These are phyloP conservation scores for Carex parvula DNA, from an alignment of 176 grass and related monocot genomes.

Conservation along the genomic window DNA sequence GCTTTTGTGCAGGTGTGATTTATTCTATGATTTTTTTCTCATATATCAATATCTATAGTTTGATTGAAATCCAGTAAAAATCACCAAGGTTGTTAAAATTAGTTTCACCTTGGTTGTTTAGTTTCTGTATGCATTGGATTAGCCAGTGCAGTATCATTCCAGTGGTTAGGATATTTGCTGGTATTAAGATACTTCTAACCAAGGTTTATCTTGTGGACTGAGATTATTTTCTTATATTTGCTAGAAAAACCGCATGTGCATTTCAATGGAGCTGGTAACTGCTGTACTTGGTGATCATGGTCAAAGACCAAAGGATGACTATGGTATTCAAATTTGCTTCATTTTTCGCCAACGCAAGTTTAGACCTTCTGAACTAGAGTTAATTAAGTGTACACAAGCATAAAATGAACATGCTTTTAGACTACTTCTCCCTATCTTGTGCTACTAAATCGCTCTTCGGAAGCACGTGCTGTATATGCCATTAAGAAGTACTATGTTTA, in stretches of 20 bases:
- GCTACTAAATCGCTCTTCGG: not conserved
- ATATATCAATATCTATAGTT: not conserved
- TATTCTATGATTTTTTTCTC: not conserved
- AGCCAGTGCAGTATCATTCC: not conserved
- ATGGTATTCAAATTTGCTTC: conserved; percentile 47
- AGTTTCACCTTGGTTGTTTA: conserved; percentile 15
- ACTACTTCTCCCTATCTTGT: not conserved
- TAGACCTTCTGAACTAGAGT: not conserved
- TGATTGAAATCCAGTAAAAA: not conserved
- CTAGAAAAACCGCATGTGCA: conserved; percentile 74
- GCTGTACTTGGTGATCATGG: conserved; percentile 96
- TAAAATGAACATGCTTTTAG: not conserved
- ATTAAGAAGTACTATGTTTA: not conserved
- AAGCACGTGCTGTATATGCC: not conserved
- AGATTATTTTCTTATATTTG: conserved; percentile 20
- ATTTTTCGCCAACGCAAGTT: not conserved
- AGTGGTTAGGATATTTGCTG: not conserved
- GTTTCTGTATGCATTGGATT: conserved; percentile 4
- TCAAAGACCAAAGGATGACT: conserved; percentile 96
- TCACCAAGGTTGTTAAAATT: not conserved
- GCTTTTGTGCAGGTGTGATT: not conserved
- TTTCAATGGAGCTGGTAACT: conserved; percentile 98
- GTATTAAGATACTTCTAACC: not conserved
- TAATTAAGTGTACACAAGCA: not conserved
- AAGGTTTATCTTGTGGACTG: not conserved